phyloP scores from a whole-genome alignment of 192 early-diverging fungal species.

The Coemansia sp. region DNA sequence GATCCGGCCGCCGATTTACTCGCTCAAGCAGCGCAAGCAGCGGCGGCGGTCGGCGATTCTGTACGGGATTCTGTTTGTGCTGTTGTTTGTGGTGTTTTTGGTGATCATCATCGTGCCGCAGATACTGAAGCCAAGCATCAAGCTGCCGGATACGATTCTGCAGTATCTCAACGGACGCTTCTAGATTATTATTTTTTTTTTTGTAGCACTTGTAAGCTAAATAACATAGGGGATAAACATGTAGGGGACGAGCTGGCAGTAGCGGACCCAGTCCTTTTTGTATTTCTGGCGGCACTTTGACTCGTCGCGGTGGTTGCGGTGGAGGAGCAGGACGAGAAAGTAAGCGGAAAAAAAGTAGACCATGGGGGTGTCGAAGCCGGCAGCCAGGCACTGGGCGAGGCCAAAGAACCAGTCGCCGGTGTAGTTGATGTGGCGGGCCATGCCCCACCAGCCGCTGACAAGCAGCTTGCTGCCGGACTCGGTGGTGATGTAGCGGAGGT shows the following conservation, averaged over 20 bases:
- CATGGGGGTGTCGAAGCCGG: slow-evolving; percentile 73
- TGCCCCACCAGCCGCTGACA: slow-evolving; percentile 92
- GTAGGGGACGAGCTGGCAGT: slow-evolving; percentile 76
- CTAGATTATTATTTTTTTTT: slow-evolving; percentile 16
- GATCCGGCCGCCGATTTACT: slow-evolving; percentile 71
- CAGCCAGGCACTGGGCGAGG: slow-evolving; percentile 85
- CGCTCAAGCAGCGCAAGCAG: slow-evolving; percentile 61
- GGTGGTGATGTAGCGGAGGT: slow-evolving; percentile 85
- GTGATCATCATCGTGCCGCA: slow-evolving; percentile 65
- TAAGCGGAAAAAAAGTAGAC: slow-evolving; percentile 94
- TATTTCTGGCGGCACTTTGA: slow-evolving; percentile 90
- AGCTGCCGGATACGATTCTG: slow-evolving; percentile 29
- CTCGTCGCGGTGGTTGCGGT: slow-evolving; percentile 87
- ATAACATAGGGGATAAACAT: slow-evolving; percentile 79
- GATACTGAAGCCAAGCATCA: slow-evolving; percentile 41
- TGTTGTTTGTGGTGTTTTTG: slow-evolving; percentile 62
- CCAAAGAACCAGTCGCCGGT: slow-evolving; percentile 93
- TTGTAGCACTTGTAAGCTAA: slow-evolving; percentile 18
- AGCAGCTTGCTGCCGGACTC: slow-evolving; percentile 77
- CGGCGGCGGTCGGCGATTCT: slow-evolving; percentile 62
- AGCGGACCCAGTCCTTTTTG: slow-evolving; percentile 88
- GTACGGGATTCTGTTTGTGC: slow-evolving; percentile 68
- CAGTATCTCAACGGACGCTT: slow-evolving; percentile 50
- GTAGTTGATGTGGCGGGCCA: slow-evolving; percentile 94
- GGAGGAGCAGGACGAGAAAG: slow-evolving; percentile 86